A percentile compares a stretch with the other conserved stretches of the same genome.
Evolutionary conservation across 192 early-diverging fungal species (phyloP).

Genomic region (Coemansia nantahalensis): DNA sequence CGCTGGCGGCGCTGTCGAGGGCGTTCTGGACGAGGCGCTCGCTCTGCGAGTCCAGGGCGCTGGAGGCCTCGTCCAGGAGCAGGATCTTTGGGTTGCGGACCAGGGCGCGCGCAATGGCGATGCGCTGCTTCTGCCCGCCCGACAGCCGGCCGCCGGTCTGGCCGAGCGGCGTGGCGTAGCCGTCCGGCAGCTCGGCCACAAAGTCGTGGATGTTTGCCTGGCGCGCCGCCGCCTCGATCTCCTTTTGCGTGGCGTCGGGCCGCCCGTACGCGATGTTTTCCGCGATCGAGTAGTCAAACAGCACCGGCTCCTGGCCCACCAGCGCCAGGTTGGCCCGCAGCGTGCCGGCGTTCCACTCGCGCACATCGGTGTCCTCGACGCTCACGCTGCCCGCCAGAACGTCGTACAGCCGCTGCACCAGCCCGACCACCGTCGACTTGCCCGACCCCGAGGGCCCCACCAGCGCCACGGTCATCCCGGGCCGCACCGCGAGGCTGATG

Average conservation of each 20-base stretch:
- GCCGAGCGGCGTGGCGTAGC: constrained; percentile 66
- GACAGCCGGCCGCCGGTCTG: constrained; percentile 63
- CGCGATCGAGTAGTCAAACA: constrained; percentile 83
- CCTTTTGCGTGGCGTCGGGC: constrained; percentile 51
- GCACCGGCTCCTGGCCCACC: constrained; percentile 91
- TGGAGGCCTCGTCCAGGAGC: constrained; percentile 83
- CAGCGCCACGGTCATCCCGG: constrained; percentile 80
- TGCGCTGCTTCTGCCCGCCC: constrained; percentile 69
- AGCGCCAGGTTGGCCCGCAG: constrained; percentile 75
- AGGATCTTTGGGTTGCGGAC: constrained; percentile 67
- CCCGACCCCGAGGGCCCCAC: constrained; percentile 87
- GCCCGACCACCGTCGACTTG: constrained; percentile 66
- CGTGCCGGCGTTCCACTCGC: constrained; percentile 61
- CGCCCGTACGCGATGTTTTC: constrained; percentile 86
- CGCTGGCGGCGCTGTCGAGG: constrained; percentile 63
- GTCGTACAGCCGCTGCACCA: constrained; percentile 84
- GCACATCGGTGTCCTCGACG: constrained; percentile 61
- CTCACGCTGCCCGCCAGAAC: constrained; percentile 55
- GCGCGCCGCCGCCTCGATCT: constrained; percentile 60
- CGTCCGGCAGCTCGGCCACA: constrained; percentile 54
- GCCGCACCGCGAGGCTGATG: constrained; percentile 44
- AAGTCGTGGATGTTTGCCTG: constrained; percentile 65
- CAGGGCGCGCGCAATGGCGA: constrained; percentile 71
- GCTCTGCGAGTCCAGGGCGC: constrained; percentile 76
- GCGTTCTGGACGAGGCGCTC: constrained; percentile 80